Conservation (phyloP, 1,284 basidiomycete species). For the Boletus sp. region DNA sequence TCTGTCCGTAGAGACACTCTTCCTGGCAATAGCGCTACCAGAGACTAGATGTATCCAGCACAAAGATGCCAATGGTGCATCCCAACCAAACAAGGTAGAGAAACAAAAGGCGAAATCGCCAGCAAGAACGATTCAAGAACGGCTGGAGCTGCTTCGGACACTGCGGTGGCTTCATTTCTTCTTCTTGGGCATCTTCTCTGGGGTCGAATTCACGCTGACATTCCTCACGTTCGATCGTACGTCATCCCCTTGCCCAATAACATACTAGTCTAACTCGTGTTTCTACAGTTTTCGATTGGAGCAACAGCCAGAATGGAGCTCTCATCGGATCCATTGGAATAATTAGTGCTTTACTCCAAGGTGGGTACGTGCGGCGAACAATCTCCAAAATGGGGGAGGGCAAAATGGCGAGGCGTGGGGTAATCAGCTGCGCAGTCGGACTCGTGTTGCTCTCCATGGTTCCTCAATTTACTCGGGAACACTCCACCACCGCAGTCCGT, state of each 20-base stretch:
- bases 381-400: slow-evolving; percentile 72
- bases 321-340: slow-evolving; percentile 88
- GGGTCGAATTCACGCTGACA: slow-evolving; percentile 89
- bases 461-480: slow-evolving; percentile 52
- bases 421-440: slow-evolving; percentile 66
- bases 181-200: slow-evolving; percentile 87
- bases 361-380: slow-evolving; percentile 83
- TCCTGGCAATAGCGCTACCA: slow-evolving; percentile 70
- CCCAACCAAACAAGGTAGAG: slow-evolving; percentile 15
- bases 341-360: slow-evolving; percentile 83
- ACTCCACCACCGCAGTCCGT: slow-evolving; percentile 47
- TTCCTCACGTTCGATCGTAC: slow-evolving; percentile 85
- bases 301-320: slow-evolving; percentile 85
- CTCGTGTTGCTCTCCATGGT: slow-evolving; percentile 69
- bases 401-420: slow-evolving; percentile 75
- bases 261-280: neutral
- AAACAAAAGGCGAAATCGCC: slow-evolving; percentile 22
- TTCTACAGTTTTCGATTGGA: slow-evolving; percentile 76
- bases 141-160: slow-evolving; percentile 50
- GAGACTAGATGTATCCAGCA: slow-evolving; percentile 64
- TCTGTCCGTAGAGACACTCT: slow-evolving; percentile 67
- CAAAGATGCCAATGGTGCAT: slow-evolving; percentile 25
- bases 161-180: slow-evolving; percentile 73
- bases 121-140: slow-evolving; percentile 45
- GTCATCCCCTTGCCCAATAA: slow-evolving; percentile 30